Base-by-base conservation (phyloP, 1,139 yeast species). In the Wickerhamiella infanticola region DNA sequence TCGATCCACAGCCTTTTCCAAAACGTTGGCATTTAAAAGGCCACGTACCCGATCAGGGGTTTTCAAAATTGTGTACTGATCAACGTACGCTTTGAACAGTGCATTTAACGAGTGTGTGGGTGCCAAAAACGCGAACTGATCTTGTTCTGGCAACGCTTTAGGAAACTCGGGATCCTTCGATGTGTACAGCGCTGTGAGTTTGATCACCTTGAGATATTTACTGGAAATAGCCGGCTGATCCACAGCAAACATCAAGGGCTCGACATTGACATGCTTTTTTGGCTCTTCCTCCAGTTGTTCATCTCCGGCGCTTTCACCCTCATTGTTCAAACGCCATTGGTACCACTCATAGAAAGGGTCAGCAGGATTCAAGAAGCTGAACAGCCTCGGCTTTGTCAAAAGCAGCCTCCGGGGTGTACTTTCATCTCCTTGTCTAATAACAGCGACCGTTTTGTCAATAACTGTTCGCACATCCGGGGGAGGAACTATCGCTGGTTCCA, bases 141-240 rank as follows among this genome's bases (percentile, higher is more conserved):
- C 49, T 70, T 72, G 29, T 64, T 58, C 42, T 73, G 60, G 37
- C 62, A 59, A 4, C 61, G 58, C 13, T 2, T 43, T 38, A 6
- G 69, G 58, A 53, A 74, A 75, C 24, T 63, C 62, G 1, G 64
- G 62, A 0, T 78, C 75, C 23, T 62, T 55, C 3, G 73, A 84
- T 2, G 75, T 75, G 55, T 74, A 78, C 46, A 77, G 68, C 0
- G 97, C 96, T 0, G 90, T 75, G 3, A 77, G 58, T 56, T 82
- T 81, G 40, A 90, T 71, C 13, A 82, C 67, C 40, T 80, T 81
- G 38, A 80, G 63, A 59, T 86, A 95, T 40, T 70, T 66, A 0
- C 73, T 60, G 0, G 90, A 73, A 3, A 86, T 67, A 3, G 76
- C 68, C 0, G 81, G 80, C 37, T 74, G 58, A 1, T 66, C 62